phyloP scores from a whole-genome alignment of 1,139 yeast genomes.

The Yamadazyma aaseri region DNA sequence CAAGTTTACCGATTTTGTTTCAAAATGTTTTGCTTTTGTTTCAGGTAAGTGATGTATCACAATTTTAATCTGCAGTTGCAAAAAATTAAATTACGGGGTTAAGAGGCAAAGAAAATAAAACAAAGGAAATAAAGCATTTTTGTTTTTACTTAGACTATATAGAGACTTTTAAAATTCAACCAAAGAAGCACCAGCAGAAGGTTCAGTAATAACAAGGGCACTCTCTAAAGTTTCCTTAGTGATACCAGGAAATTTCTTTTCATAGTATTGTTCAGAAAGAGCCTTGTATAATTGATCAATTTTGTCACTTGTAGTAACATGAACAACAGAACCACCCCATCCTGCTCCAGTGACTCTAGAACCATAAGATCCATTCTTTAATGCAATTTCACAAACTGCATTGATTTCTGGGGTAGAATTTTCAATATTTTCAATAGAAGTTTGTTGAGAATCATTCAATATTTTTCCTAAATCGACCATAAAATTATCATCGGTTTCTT shows the following conservation, averaged over 20 bases:
- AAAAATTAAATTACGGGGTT: no score
- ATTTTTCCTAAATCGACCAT: conserved; percentile 47
- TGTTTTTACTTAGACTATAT: no score
- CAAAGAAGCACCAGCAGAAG: conserved; percentile 59
- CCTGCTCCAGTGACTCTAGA: conserved; percentile 82
- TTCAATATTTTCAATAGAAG: conserved; percentile 46
- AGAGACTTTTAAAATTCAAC: conserved; percentile 13
- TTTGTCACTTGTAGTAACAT: conserved; percentile 51
- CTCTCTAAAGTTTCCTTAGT: conserved; percentile 43
- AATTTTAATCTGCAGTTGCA: background rate
- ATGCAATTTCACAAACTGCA: conserved; percentile 55
- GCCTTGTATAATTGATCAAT: conserved; percentile 46
- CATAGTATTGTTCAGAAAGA: conserved; percentile 50
- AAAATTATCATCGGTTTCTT: conserved; percentile 24
- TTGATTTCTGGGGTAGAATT: conserved; percentile 59
- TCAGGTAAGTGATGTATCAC: background rate
- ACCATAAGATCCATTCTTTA: conserved; percentile 57
- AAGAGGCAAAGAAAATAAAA: no score
- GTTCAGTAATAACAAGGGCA: conserved; percentile 58
- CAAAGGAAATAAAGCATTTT: no score
- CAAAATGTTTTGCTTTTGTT: no score
- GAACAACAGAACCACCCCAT: conserved; percentile 75
- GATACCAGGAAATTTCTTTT: conserved; percentile 46
- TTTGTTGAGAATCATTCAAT: conserved; percentile 58
- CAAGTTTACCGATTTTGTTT: no score